phyloP scores from a whole-genome alignment of 2,329 filamentous ascomycete species.

The Fusarium falciforme region DNA sequence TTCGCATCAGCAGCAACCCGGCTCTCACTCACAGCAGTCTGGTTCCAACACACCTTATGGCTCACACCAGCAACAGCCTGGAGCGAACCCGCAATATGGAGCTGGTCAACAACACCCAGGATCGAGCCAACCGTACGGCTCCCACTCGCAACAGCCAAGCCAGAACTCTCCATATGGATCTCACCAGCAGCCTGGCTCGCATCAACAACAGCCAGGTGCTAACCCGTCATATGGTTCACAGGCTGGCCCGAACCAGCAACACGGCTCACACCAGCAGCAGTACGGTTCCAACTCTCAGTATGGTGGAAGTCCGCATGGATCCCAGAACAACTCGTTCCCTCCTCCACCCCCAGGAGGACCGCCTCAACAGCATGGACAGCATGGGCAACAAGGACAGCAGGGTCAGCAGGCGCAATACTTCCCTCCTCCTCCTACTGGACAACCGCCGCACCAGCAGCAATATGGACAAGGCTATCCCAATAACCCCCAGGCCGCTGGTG shows the following conservation, averaged over 20 bases:
- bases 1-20: constrained; percentile 37
- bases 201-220: constrained; percentile 32
- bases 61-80: constrained; percentile 17
- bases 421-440: constrained; percentile 34
- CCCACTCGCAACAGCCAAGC: constrained; percentile 24
- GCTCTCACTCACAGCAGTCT: constrained; percentile 38
- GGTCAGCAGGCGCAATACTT: constrained; percentile 36
- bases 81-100: neutral
- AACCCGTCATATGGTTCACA: constrained; percentile 24
- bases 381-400: constrained; percentile 14
- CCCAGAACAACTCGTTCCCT: constrained; percentile 42
- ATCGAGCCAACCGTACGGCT: constrained; percentile 32
- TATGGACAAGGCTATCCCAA: constrained; percentile 39
- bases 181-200: constrained; percentile 12
- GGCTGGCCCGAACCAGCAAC: constrained; percentile 3
- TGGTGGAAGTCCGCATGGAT: constrained; percentile 36
- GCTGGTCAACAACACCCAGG: constrained; percentile 40
- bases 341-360: constrained; percentile 38
- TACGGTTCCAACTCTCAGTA: constrained; percentile 34
- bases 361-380: constrained; percentile 35
- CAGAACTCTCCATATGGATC: neutral
- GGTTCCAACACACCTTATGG: constrained; percentile 22
- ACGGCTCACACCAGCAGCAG: constrained; percentile 20
- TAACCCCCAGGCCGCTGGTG: constrained; percentile 27
- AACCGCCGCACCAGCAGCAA: constrained; percentile 35